These are phyloP conservation scores for Petunia secreta DNA, from an alignment of 257 asterid species.

Conservation along the genomic window DNA sequence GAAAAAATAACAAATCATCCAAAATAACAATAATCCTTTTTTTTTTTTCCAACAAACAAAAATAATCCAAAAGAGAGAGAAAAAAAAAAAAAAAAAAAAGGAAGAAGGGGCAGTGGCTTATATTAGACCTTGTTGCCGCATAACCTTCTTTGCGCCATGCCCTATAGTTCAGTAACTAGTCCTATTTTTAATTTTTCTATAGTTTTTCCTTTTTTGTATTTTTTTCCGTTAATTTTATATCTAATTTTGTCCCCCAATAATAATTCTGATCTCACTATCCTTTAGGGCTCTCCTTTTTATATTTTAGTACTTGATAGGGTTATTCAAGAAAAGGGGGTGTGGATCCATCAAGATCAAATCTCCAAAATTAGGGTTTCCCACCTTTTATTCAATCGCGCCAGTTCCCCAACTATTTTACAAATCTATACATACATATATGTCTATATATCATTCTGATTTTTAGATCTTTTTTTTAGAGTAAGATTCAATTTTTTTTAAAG, in stretches of 20 bases:
- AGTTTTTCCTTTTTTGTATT: neutral
- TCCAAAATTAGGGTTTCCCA: constrained; percentile 66
- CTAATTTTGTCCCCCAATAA: constrained; percentile 27
- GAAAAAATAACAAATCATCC: too few relatives aligned
- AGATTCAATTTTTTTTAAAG: constrained; percentile 32
- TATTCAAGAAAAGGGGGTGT: constrained; percentile 53
- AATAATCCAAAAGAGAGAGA: neutral
- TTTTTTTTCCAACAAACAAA: too few relatives aligned
- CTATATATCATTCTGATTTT: constrained; percentile 33
- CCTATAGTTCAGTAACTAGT: constrained; percentile 58
- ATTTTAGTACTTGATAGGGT: constrained; percentile 40
- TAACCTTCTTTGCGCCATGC: constrained; percentile 63
- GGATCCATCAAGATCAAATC: constrained; percentile 49
- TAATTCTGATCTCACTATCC: constrained; percentile 33
- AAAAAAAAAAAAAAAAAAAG: too few relatives aligned
- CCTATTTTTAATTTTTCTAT: constrained; percentile 35
- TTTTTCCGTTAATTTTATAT: constrained; percentile 15
- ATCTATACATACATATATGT: constrained; percentile 32
- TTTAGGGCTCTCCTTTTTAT: constrained; percentile 11
- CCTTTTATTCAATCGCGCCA: constrained; percentile 63
- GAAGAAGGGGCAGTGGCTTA: neutral
- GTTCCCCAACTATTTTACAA: constrained; percentile 23
- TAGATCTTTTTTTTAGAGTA: constrained; percentile 13
- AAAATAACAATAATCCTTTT: too few relatives aligned
- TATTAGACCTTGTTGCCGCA: constrained; percentile 16